Percentiles rank a stretch among this genome's conserved stretches.
Conservation (phyloP, 805 yeast species). For the Candida peoriensis region DNA sequence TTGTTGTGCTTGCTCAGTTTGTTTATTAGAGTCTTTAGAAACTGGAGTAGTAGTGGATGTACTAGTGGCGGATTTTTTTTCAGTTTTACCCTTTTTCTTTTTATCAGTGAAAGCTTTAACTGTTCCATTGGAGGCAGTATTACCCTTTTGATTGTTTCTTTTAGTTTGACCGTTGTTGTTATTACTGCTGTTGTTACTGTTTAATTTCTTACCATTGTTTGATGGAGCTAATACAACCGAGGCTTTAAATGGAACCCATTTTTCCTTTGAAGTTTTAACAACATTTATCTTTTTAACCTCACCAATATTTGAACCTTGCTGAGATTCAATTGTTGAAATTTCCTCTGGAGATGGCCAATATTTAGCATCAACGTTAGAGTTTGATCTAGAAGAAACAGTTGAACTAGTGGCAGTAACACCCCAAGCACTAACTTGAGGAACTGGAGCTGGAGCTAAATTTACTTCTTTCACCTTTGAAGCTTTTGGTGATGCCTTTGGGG, state of each 20-base stretch:
- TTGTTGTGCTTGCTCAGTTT: neutral
- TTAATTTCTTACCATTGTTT: no score
- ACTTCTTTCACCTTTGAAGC: constrained; percentile 23
- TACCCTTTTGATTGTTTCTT: constrained; percentile 1
- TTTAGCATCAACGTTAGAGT: constrained; percentile 21
- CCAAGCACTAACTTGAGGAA: constrained; percentile 63
- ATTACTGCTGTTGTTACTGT: constrained; percentile 3
- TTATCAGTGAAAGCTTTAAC: constrained; percentile 12
- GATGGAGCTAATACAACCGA: constrained; percentile 1
- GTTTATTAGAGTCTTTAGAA: constrained; percentile 4
- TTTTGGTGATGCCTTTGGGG: constrained; percentile 25
- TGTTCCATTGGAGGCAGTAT: neutral
- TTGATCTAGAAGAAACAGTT: constrained; percentile 22
- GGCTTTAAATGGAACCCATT: constrained; percentile 73
- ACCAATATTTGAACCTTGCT: no score
- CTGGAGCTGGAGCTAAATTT: constrained; percentile 57
- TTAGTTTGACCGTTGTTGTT: constrained; percentile 9
- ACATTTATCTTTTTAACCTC: constrained; percentile 14
- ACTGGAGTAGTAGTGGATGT: neutral
- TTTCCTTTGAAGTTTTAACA: constrained; percentile 39
- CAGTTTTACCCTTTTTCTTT: constrained; percentile 23
- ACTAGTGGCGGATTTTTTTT: constrained; percentile 7
- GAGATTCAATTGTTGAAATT: no score
- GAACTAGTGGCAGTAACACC: constrained; percentile 29
- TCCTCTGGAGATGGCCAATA: constrained; percentile 35